Base-by-base conservation (phyloP, 2,329 filamentous ascomycete genomes). In the Trichocomaceae sp. region DNA sequence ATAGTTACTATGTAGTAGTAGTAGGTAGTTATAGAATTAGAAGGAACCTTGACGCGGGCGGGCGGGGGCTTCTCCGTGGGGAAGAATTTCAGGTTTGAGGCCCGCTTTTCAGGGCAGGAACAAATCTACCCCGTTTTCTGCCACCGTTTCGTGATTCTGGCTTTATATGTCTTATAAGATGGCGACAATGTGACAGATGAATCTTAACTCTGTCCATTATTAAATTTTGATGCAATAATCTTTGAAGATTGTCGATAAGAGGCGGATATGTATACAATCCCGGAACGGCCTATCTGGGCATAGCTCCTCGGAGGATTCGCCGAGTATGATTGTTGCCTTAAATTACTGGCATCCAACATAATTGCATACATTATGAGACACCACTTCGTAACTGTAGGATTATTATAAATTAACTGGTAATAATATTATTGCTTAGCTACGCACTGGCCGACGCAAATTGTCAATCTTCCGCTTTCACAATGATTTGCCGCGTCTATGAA, bases 61-160 rank as follows among this genome's bases (percentile, higher is more conserved):
- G 45, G 51, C 51, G 51, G 51, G 51, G 44, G 9, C 35, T 35
- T 13, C 31, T 13, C 35, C 35, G 35, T 17, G 15, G 3, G 15
- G 20, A 41, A 50, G 48, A 42, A 33, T 19, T n/a, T 37, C 37
- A 31, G 49, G 33, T n/a, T n/a, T n/a, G n/a, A n/a, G n/a, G n/a
- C 51, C 51, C 51, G 51, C 51, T 53, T 53, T 53, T 2, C 33
- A 26, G 23, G 23, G 42, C 19, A 23, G 39, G 39, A 26, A 3
- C 3, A 3, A 22, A 42, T 15, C 29, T 2, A 33, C 29, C 29
- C 29, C 29, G 29, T 33, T 33, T 33, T n/a, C n/a, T n/a, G n/a
- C n/a, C n/a, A n/a, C n/a, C n/a, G n/a, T n/a, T n/a, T n/a, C n/a
- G n/a, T n/a, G n/a, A 15, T 35, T 35, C 31, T 15, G 2, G 26